Conservation (phyloP, 371 early-diverging fungal species). For the Mortierella sp. region DNA sequence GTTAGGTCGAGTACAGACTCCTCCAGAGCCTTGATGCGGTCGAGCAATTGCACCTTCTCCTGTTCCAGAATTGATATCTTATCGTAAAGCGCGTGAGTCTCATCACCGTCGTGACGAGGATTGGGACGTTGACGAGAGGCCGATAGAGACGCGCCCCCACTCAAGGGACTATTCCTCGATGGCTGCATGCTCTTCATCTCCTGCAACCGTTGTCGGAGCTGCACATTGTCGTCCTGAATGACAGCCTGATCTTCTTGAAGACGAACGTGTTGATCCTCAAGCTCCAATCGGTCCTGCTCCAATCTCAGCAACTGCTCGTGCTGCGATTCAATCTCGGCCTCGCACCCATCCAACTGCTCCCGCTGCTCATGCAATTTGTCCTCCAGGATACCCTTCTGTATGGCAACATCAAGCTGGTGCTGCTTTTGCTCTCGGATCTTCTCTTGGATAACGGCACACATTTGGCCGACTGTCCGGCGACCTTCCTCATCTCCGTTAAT, state of each 20-base stretch:
- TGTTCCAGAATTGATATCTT: slow-evolving; percentile 16
- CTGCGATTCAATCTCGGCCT: slow-evolving; percentile 29
- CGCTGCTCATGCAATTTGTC: slow-evolving; percentile 20
- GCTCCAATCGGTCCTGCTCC: slow-evolving; percentile 22
- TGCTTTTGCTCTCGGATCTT: slow-evolving; percentile 22
- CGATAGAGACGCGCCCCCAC: slow-evolving; percentile 10
- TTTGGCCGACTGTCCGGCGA: slow-evolving; percentile 3
- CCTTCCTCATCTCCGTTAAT: not conserved
- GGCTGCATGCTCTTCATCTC: not conserved
- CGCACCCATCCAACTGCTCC: slow-evolving; percentile 24
- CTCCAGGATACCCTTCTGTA: slow-evolving; percentile 15
- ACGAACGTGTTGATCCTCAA: slow-evolving; percentile 19
- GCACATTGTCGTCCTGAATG: slow-evolving; percentile 18
- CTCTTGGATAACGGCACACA: slow-evolving; percentile 26
- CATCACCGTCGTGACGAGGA: not conserved
- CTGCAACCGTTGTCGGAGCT: slow-evolving; percentile 32
- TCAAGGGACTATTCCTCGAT: not conserved
- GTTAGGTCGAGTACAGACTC: slow-evolving; percentile 34
- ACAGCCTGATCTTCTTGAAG: slow-evolving; percentile 24
- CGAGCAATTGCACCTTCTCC: slow-evolving; percentile 21
- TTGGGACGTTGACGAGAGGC: slow-evolving; percentile 5
- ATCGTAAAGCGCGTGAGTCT: slow-evolving; percentile 7
- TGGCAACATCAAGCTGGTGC: slow-evolving; percentile 7
- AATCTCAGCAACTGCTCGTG: slow-evolving; percentile 25
- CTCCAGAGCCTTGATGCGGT: slow-evolving; percentile 23